Evolutionary conservation across 2,329 filamentous ascomycete genomes (phyloP).

Genomic region (Zymoseptoria crescenta): DNA sequence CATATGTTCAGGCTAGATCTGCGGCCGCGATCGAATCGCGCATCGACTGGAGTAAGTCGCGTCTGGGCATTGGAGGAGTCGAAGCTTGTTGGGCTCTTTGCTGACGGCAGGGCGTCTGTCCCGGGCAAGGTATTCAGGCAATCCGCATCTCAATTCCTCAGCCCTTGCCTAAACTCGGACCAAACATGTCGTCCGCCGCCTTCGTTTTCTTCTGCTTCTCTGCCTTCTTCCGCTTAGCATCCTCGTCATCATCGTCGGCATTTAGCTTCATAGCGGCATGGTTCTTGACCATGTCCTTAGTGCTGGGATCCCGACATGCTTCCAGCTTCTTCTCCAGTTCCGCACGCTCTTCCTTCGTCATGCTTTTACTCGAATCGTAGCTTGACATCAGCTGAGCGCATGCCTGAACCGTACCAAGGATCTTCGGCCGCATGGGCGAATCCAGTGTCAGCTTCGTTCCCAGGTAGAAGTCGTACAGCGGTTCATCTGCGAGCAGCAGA

Average conservation of each 20-base stretch:
- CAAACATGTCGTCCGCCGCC: slow-evolving; percentile 39
- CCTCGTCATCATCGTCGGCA: slow-evolving; percentile 29
- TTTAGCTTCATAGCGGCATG: slow-evolving; percentile 53
- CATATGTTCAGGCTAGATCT: no score
- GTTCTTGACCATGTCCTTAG: slow-evolving; percentile 62
- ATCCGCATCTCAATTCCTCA: not conserved
- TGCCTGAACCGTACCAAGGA: slow-evolving; percentile 31
- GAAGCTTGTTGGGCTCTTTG: no score
- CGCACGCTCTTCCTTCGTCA: slow-evolving; percentile 27
- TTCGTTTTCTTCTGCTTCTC: slow-evolving; percentile 34
- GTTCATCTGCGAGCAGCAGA: slow-evolving; percentile 64
- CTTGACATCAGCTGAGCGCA: slow-evolving; percentile 35
- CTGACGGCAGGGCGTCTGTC: no score
- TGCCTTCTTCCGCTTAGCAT: slow-evolving; percentile 39
- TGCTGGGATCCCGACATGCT: slow-evolving; percentile 65
- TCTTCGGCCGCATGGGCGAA: slow-evolving; percentile 24
- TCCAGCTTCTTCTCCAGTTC: slow-evolving; percentile 59
- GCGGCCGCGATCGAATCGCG: no score
- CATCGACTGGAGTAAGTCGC: no score
- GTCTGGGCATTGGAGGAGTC: no score
- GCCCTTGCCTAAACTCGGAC: slow-evolving; percentile 24
- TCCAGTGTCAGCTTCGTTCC: slow-evolving; percentile 33
- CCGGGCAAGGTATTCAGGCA: not conserved
- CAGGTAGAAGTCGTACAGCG: slow-evolving; percentile 46
- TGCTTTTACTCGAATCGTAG: slow-evolving; percentile 18